phyloP scores from a whole-genome alignment of 148 eudicot genomes.

The Dianthus caryophyllus region DNA sequence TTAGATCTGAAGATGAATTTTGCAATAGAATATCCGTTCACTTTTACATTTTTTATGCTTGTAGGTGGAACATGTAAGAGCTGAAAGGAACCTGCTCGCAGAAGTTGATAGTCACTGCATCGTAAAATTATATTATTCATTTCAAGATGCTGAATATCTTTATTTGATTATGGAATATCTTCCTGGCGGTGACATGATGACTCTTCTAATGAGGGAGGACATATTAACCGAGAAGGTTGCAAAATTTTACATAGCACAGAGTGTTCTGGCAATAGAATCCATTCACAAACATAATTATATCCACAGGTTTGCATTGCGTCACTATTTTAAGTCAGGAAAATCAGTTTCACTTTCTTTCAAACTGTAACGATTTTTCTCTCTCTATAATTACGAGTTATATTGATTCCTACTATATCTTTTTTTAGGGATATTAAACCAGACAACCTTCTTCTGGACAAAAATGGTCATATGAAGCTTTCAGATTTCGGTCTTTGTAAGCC shows the following conservation, averaged over 20 bases:
- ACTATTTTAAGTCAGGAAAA: background rate
- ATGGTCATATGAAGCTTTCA: conserved; percentile 97
- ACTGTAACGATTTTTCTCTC: background rate
- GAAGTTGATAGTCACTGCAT: conserved; percentile 97
- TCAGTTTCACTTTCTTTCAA: background rate
- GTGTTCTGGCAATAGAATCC: conserved; percentile 90
- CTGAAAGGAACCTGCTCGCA: conserved; percentile 91
- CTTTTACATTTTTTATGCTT: conserved; percentile 13
- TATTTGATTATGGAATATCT: conserved; percentile 93
- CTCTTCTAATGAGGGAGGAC: conserved; percentile 91
- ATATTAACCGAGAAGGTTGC: conserved; percentile 79
- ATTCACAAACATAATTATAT: conserved; percentile 93
- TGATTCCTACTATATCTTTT: conserved; percentile 1
- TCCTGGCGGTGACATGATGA: conserved; percentile 98
- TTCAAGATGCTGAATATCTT: conserved; percentile 88
- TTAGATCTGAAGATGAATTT: background rate
- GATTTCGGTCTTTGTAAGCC: conserved; percentile 98
- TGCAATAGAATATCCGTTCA: conserved; percentile 1
- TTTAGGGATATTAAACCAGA: conserved; percentile 94
- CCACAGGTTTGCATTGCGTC: conserved; percentile 59
- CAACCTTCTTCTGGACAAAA: conserved; percentile 88
- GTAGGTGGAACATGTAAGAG: conserved; percentile 95
- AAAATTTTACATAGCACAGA: conserved; percentile 88
- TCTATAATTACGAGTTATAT: conserved; percentile 8
- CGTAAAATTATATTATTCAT: conserved; percentile 86